Evolutionary conservation across 2,329 filamentous ascomycete genomes (phyloP).

Genomic region (Cryphonectria naterciae): DNA sequence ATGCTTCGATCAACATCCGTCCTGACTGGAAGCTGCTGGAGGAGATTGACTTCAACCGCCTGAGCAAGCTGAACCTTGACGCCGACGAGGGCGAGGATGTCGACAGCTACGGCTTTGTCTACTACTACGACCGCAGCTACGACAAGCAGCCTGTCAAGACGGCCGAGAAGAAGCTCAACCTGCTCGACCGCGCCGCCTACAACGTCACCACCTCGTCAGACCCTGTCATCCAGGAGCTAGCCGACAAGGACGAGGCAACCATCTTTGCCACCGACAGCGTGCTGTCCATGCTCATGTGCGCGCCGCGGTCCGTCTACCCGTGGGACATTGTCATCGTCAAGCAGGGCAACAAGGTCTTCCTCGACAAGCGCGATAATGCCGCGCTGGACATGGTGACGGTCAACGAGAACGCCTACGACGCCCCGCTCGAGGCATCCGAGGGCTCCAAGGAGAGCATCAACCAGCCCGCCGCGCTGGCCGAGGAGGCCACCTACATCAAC

Average conservation of each 20-base stretch:
- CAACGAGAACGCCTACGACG: constrained; percentile 97
- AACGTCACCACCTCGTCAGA: constrained; percentile 97
- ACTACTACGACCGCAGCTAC: constrained; percentile 96
- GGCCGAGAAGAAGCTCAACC: constrained; percentile 82
- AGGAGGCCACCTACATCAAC: constrained; percentile 99
- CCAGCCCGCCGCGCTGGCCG: constrained; percentile 87
- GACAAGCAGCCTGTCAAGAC: constrained; percentile 93
- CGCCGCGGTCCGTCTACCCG: constrained; percentile 93
- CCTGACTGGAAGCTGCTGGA: constrained; percentile 94
- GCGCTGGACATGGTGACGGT: constrained; percentile 97
- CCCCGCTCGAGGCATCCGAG: constrained; percentile 87
- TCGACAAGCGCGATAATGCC: constrained; percentile 97
- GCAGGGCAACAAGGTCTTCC: constrained; percentile 95
- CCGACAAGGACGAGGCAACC: constrained; percentile 92
- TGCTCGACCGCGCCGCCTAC: constrained; percentile 93
- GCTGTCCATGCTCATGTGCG: constrained; percentile 98
- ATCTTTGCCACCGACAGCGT: constrained; percentile 98
- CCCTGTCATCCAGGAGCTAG: constrained; percentile 94
- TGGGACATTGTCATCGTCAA: constrained; percentile 96
- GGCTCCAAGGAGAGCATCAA: constrained; percentile 94
- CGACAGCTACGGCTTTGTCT: constrained; percentile 94
- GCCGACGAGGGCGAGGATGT: constrained; percentile 93
- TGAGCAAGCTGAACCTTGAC: constrained; percentile 94
- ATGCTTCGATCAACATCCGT: constrained; percentile 95
- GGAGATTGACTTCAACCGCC: constrained; percentile 97